These are phyloP conservation scores for Colletotrichum karsti DNA, from an alignment of 2,329 filamentous ascomycete species.

Conservation along the genomic window DNA sequence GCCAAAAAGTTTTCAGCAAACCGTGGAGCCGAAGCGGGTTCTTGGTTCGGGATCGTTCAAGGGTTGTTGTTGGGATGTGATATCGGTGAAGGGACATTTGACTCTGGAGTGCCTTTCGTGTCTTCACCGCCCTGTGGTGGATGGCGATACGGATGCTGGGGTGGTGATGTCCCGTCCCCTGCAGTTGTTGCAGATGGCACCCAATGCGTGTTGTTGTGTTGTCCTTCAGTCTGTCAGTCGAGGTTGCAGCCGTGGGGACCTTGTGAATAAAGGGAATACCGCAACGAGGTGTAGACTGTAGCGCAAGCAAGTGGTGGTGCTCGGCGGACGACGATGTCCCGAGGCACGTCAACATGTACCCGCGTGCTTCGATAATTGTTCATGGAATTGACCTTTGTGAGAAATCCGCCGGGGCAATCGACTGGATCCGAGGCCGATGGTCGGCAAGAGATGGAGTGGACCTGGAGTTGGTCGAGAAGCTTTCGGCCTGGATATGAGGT, in stretches of 20 bases:
- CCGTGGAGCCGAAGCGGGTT: constrained; percentile 3
- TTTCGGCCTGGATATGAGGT: neutral
- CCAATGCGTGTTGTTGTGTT: neutral
- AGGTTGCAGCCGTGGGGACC: neutral
- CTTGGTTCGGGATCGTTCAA: neutral
- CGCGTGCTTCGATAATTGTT: too few relatives aligned
- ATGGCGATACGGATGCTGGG: constrained; percentile 6
- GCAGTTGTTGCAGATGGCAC: neutral
- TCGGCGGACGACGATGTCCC: constrained; percentile 3
- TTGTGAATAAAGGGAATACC: neutral
- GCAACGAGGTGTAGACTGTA: neutral
- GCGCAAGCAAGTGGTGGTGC: neutral
- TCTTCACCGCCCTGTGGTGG: constrained; percentile 22
- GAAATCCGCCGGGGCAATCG: neutral
- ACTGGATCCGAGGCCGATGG: neutral
- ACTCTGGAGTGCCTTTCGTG: neutral
- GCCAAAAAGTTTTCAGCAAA: neutral
- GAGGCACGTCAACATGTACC: neutral
- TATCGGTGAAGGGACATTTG: constrained; percentile 26
- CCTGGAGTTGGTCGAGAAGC: constrained; percentile 6
- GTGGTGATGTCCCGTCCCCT: constrained; percentile 1
- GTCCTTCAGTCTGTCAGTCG: neutral
- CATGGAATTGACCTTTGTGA: too few relatives aligned
- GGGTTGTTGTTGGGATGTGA: constrained; percentile 2
- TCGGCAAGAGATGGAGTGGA: constrained; percentile 7